Conservation (phyloP, 2,329 filamentous ascomycete species). For the Fusarium sublunatum region DNA sequence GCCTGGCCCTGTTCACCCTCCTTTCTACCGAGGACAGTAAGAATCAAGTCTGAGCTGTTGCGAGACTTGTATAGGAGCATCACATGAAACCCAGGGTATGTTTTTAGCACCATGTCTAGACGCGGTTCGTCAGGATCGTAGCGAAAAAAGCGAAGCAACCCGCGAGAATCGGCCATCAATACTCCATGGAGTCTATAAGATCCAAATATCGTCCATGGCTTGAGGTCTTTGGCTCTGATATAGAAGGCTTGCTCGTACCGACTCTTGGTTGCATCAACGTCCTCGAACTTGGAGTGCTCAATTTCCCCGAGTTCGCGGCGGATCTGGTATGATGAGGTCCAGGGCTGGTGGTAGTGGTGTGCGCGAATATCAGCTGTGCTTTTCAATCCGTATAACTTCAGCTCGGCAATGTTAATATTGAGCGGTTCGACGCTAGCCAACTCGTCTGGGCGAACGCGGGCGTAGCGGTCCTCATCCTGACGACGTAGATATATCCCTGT, state of each 20-base stretch:
- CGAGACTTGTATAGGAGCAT: not conserved
- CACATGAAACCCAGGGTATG: conserved; percentile 3
- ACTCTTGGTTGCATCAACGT: not conserved
- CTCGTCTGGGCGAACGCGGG: conserved; percentile 1
- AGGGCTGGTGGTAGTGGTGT: conserved; percentile 7
- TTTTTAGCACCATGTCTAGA: conserved; percentile 8
- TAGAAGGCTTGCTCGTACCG: conserved; percentile 10
- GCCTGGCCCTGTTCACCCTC: not conserved
- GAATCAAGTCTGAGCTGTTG: not conserved
- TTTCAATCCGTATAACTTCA: not conserved
- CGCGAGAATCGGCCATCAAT: conserved; percentile 2
- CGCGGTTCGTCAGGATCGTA: not conserved
- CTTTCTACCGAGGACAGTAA: not conserved
- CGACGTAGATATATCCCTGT: conserved; percentile 5
- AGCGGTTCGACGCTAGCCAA: not conserved
- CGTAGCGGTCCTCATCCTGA: conserved; percentile 5
- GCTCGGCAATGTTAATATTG: not conserved
- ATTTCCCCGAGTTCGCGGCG: conserved; percentile 2
- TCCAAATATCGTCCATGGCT: conserved; percentile 3
- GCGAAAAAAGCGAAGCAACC: conserved; percentile 10
- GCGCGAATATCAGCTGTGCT: not conserved
- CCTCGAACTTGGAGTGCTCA: conserved; percentile 2
- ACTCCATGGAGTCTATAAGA: conserved; percentile 1
- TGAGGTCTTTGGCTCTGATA: conserved; percentile 1
- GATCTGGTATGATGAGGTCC: conserved; percentile 11